phyloP scores from a whole-genome alignment of 352 stramenopile species.

The Phytophthora pisi region DNA sequence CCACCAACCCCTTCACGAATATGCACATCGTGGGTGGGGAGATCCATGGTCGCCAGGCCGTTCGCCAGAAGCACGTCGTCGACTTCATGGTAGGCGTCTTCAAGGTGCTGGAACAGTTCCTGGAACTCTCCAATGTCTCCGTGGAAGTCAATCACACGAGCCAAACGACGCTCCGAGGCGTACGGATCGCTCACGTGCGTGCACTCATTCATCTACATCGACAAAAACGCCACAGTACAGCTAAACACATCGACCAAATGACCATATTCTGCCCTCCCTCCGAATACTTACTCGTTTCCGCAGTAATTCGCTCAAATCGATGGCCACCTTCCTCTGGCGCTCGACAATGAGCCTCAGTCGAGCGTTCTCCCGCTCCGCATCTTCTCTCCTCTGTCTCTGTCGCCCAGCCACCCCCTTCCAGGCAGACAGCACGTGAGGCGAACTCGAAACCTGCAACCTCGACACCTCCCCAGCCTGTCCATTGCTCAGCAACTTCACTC shows the following conservation, averaged over 20 bases:
- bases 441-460: background rate
- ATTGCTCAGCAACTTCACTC: background rate
- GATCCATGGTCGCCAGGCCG: constrained; percentile 38
- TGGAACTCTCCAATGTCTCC: constrained; percentile 38
- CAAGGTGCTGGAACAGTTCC: constrained; percentile 33
- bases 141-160: constrained; percentile 31
- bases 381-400: constrained; percentile 40
- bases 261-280: background rate
- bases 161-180: constrained; percentile 25
- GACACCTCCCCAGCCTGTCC: background rate
- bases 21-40: constrained; percentile 29
- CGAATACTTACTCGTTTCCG: constrained; percentile 16
- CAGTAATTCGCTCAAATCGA: constrained; percentile 31
- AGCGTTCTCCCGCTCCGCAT: constrained; percentile 46
- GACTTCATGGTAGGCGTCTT: constrained; percentile 36
- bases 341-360: constrained; percentile 51
- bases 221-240: background rate
- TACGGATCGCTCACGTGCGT: constrained; percentile 21
- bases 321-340: constrained; percentile 32
- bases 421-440: constrained; percentile 29
- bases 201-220: constrained; percentile 32
- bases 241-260: background rate
- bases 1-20: constrained; percentile 38
- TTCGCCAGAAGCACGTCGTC: constrained; percentile 33
- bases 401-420: constrained; percentile 38